These are phyloP conservation scores for Inonotus obliquus DNA, from an alignment of 1,284 basidiomycete species.

Conservation along the genomic window DNA sequence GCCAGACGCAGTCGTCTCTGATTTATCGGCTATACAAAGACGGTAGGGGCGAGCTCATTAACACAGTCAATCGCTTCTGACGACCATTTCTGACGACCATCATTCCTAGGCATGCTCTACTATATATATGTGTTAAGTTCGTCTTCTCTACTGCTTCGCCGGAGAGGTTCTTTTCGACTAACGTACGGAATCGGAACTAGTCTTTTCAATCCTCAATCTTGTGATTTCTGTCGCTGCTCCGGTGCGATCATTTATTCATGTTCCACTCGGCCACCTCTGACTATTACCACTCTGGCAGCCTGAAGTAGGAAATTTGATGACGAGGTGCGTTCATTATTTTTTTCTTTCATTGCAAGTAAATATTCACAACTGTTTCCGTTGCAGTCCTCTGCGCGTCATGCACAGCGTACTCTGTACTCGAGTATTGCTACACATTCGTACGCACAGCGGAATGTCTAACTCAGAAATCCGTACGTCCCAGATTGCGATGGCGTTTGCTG, in stretches of 20 bases:
- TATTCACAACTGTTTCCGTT: neutral
- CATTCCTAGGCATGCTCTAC: conserved; percentile 36
- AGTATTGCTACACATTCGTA: conserved; percentile 36
- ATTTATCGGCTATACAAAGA: conserved; percentile 37
- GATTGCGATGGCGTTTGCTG: neutral
- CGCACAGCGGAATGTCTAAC: conserved; percentile 7
- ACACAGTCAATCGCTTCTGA: too few relatives aligned
- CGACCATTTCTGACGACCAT: too few relatives aligned
- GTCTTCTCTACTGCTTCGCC: neutral
- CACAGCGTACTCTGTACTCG: conserved; percentile 40
- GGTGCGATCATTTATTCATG: conserved; percentile 26
- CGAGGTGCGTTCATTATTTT: conserved; percentile 30
- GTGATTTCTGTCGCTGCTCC: conserved; percentile 34
- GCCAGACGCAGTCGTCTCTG: conserved; percentile 32
- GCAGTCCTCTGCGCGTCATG: conserved; percentile 38
- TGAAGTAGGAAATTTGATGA: conserved; percentile 35
- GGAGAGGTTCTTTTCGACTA: neutral
- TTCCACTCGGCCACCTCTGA: conserved; percentile 14
- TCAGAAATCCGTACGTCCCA: neutral
- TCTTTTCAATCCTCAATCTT: conserved; percentile 38
- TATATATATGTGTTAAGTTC: too few relatives aligned
- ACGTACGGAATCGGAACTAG: conserved; percentile 22
- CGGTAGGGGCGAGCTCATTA: too few relatives aligned
- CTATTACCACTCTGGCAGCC: neutral
- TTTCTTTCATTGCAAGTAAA: neutral